These are phyloP conservation scores for Pyrenochaeta sp. DNA, from an alignment of 2,329 filamentous ascomycete species.

Conservation along the genomic window DNA sequence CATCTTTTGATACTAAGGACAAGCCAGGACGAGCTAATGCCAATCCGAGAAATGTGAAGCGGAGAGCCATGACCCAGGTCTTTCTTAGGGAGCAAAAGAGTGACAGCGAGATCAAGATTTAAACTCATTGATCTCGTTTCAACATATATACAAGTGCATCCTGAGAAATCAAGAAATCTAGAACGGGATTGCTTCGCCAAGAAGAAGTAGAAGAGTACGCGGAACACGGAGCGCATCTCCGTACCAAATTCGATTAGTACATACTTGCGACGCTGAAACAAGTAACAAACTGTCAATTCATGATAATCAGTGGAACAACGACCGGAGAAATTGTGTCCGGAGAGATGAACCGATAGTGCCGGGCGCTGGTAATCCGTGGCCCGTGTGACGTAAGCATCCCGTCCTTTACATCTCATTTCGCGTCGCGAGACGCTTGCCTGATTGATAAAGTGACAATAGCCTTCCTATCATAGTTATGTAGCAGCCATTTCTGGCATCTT, in stretches of 20 bases:
- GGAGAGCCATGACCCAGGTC: slow-evolving; percentile 2
- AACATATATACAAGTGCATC: not conserved
- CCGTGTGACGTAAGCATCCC: too few species aligned
- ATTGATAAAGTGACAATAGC: not conserved
- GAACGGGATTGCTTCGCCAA: not conserved
- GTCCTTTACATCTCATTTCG: not conserved
- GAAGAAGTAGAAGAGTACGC: not conserved
- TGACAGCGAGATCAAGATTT: too few species aligned
- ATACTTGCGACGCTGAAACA: not conserved
- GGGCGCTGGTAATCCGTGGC: too few species aligned
- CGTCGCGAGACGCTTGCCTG: too few species aligned
- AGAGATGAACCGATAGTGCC: too few species aligned
- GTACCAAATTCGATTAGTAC: not conserved
- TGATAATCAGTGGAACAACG: too few species aligned
- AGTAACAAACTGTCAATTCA: too few species aligned
- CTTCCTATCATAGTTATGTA: too few species aligned
- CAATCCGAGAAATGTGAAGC: slow-evolving; percentile 1
- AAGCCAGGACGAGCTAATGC: slow-evolving; percentile 1
- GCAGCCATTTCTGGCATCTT: too few species aligned
- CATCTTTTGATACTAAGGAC: slow-evolving; percentile 18
- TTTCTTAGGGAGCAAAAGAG: not conserved
- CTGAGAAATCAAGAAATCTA: not conserved
- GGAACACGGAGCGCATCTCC: not conserved
- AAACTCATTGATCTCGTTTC: not conserved
- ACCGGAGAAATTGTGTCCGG: too few species aligned